A percentile compares a stretch with the other conserved stretches of the same genome.
Conservation (phyloP, 345 rosid genomes). For the Citrus inodora region DNA sequence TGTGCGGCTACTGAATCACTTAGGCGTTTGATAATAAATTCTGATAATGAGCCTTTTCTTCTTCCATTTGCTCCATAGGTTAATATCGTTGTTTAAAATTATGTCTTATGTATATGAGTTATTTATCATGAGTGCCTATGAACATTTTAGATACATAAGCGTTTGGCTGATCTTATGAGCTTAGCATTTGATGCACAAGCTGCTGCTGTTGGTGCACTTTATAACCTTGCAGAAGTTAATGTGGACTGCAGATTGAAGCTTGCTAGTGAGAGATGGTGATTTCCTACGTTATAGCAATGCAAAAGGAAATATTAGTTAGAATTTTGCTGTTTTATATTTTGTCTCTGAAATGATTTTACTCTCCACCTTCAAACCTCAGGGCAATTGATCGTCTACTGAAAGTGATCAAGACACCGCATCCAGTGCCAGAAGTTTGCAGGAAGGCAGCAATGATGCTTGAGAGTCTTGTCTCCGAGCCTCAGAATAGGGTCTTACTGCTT, state of each 20-base stretch:
- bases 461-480: slow-evolving; percentile 90
- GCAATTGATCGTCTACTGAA: slow-evolving; percentile 87
- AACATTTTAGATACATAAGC: slow-evolving; percentile 74
- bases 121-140: background rate
- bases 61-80: slow-evolving; percentile 89
- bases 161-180: slow-evolving; percentile 85
- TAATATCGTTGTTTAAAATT: background rate
- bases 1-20: slow-evolving; percentile 92
- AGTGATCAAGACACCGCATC: slow-evolving; percentile 82
- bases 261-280: slow-evolving; percentile 90
- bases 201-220: slow-evolving; percentile 95
- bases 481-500: slow-evolving; percentile 63
- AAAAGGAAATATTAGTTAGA: background rate
- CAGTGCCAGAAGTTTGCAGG: slow-evolving; percentile 89
- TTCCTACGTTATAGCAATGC: background rate
- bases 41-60: slow-evolving; percentile 93
- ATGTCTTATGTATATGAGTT: background rate
- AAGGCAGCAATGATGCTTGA: slow-evolving; percentile 95
- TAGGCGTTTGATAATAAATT: slow-evolving; percentile 93
- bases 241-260: slow-evolving; percentile 98
- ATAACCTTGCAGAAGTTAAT: slow-evolving; percentile 90
- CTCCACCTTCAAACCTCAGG: slow-evolving; percentile 42
- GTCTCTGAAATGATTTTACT: background rate
- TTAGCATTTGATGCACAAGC: slow-evolving; percentile 87
- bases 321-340: background rate